Conservation (phyloP, 805 yeast species). For the Candida fluviatilis region DNA sequence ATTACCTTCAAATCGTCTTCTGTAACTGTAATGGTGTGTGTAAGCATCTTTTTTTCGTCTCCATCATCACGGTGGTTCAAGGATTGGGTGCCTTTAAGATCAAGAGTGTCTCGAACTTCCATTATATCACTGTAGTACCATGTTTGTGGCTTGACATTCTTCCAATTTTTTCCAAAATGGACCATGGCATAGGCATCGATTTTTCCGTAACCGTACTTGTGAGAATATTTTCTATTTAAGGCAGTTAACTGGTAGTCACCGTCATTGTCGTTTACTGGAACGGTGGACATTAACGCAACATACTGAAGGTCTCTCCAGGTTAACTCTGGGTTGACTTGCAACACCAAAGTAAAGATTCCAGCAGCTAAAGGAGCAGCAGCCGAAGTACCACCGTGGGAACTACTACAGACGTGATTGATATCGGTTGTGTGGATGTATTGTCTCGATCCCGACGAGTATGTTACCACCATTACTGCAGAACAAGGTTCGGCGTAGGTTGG, state of each 20-base stretch:
- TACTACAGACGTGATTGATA: slow-evolving; percentile 63
- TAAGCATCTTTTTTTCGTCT: slow-evolving; percentile 14
- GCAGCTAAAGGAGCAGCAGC: slow-evolving; percentile 99
- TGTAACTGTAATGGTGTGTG: slow-evolving; percentile 38
- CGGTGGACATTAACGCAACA: slow-evolving; percentile 66
- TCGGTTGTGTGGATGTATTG: slow-evolving; percentile 90
- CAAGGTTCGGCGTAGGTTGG: slow-evolving; percentile 92
- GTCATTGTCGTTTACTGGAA: slow-evolving; percentile 63
- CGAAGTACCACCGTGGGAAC: slow-evolving; percentile 90
- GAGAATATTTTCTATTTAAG: slow-evolving; percentile 68
- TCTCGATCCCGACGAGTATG: slow-evolving; percentile 88
- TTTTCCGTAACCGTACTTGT: slow-evolving; percentile 88
- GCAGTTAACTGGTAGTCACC: slow-evolving; percentile 73
- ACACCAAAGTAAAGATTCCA: slow-evolving; percentile 81
- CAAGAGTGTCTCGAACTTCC: slow-evolving; percentile 24
- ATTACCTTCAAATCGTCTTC: slow-evolving; percentile 46
- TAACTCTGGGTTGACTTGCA: slow-evolving; percentile 78
- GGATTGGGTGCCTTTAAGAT: slow-evolving; percentile 2
- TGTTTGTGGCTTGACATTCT: slow-evolving; percentile 86
- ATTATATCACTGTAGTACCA: slow-evolving; percentile 57
- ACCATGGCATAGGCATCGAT: slow-evolving; percentile 79
- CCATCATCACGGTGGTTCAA: background rate
- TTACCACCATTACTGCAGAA: slow-evolving; percentile 89
- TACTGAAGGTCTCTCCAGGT: slow-evolving; percentile 97
- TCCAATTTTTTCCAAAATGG: slow-evolving; percentile 68